Conservation (phyloP, 2,329 filamentous ascomycete genomes). For the Curvularia lunata region DNA sequence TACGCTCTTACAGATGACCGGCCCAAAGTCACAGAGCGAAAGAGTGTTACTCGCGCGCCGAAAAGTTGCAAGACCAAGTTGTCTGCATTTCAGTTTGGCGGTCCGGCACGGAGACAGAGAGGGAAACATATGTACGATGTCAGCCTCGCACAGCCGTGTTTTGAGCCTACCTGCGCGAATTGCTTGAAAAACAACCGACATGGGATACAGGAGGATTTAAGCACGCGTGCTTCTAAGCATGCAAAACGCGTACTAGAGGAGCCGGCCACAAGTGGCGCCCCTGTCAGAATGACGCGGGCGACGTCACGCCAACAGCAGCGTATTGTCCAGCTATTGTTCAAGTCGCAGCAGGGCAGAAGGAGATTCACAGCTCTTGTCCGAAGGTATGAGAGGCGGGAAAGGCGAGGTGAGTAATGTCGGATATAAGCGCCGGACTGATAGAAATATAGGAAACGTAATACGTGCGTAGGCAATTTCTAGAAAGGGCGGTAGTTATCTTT, state of each 20-base stretch:
- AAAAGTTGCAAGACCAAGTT: conserved; percentile 25
- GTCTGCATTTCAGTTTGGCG: conserved; percentile 27
- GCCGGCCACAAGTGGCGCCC: not conserved
- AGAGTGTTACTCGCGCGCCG: not conserved
- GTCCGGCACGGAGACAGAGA: conserved; percentile 7
- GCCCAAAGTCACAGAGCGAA: not conserved
- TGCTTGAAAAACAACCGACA: conserved; percentile 24
- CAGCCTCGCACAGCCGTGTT: conserved; percentile 22
- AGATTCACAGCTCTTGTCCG: conserved; percentile 8
- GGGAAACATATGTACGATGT: conserved; percentile 16
- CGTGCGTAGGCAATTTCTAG: not conserved
- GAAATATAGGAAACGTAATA: not conserved
- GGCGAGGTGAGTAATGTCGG: conserved; percentile 1
- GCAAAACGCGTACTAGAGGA: not conserved
- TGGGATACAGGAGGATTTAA: conserved; percentile 1
- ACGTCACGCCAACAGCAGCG: not conserved
- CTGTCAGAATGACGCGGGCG: not conserved
- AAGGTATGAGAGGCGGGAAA: conserved; percentile 2
- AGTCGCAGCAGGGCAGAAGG: conserved; percentile 2
- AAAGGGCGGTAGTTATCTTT: not conserved
- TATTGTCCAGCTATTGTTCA: conserved; percentile 5
- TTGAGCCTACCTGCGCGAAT: conserved; percentile 19
- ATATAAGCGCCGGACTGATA: not conserved
- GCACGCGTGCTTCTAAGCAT: not conserved
- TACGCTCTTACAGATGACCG: not conserved